Percentiles rank a stretch among this genome's conserved stretches.
Conservation (phyloP, 164 flowering plant species). For the Pachysandra terminalis region DNA sequence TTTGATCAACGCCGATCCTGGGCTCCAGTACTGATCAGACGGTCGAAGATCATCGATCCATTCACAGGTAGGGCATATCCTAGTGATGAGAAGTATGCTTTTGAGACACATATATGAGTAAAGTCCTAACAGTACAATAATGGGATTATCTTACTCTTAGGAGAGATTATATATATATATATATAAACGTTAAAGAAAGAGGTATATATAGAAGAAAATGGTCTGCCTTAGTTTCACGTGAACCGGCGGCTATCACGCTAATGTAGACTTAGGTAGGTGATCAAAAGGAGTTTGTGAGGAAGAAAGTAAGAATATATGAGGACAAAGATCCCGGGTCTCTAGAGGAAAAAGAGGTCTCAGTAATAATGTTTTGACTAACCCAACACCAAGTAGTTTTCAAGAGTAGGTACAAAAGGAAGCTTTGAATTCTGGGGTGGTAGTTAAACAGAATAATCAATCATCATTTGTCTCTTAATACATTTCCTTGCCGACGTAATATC, state of each 20-base stretch:
- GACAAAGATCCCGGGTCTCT: slow-evolving; percentile 25
- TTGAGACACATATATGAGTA: no score
- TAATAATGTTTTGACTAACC: not conserved
- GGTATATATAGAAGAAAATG: slow-evolving; percentile 11
- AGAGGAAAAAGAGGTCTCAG: slow-evolving; percentile 1
- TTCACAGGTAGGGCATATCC: no score
- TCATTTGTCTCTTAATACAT: slow-evolving; percentile 21
- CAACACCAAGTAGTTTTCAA: not conserved
- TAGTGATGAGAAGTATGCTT: no score
- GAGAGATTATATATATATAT: no score
- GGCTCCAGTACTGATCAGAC: no score
- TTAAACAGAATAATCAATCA: slow-evolving; percentile 15
- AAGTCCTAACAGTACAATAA: no score
- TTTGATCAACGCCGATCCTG: no score
- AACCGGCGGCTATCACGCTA: slow-evolving; percentile 48
- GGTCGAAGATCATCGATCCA: no score
- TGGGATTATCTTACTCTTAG: no score
- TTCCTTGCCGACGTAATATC: slow-evolving; percentile 7
- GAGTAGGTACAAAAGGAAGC: not conserved
- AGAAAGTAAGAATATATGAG: slow-evolving; percentile 7
- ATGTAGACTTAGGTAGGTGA: slow-evolving; percentile 5
- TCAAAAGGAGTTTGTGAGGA: slow-evolving; percentile 9
- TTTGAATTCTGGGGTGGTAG: slow-evolving; percentile 23
- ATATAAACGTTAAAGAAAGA: slow-evolving; percentile 4
- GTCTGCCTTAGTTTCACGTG: slow-evolving; percentile 35